A percentile compares a stretch with the other conserved stretches of the same genome.
Conservation (phyloP, 75 land plant species). For the Cunninghamia lanceolata region DNA sequence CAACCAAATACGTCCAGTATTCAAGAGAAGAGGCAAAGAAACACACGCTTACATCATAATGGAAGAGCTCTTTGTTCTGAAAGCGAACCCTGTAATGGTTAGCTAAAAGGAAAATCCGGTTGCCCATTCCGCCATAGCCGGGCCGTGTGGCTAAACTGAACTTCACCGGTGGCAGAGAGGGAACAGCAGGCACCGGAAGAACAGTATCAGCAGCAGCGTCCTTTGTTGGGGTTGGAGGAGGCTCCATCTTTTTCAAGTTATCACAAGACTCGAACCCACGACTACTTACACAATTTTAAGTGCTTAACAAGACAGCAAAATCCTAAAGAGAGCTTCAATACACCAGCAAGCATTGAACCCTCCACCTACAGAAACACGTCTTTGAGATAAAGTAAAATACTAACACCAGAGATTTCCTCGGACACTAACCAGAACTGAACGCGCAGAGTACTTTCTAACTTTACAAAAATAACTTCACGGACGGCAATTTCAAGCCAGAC, state of each 20-base stretch:
- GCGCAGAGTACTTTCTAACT: background rate
- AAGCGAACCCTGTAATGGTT: conserved; percentile 22
- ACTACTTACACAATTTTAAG: background rate
- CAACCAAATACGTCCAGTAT: background rate
- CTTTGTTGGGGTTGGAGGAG: background rate
- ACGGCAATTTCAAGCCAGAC: background rate
- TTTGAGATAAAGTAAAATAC: background rate
- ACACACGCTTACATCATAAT: conserved; percentile 15
- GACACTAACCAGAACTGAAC: too few relatives aligned
- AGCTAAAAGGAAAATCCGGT: background rate
- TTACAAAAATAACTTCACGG: background rate
- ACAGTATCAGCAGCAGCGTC: too few relatives aligned
- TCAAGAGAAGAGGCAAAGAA: background rate
- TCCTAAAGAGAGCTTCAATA: background rate
- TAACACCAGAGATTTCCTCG: background rate
- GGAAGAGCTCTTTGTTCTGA: background rate
- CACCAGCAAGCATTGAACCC: background rate
- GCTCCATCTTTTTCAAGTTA: background rate
- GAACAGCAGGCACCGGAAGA: background rate
- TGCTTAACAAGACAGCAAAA: background rate
- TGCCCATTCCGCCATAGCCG: background rate
- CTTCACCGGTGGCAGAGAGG: background rate
- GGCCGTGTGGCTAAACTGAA: background rate
- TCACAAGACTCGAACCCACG: background rate
- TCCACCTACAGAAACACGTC: background rate